A percentile compares a stretch with the other conserved stretches of the same genome.
Conservation (phyloP, 2,329 filamentous ascomycete species). For the Claviceps purpurea region DNA sequence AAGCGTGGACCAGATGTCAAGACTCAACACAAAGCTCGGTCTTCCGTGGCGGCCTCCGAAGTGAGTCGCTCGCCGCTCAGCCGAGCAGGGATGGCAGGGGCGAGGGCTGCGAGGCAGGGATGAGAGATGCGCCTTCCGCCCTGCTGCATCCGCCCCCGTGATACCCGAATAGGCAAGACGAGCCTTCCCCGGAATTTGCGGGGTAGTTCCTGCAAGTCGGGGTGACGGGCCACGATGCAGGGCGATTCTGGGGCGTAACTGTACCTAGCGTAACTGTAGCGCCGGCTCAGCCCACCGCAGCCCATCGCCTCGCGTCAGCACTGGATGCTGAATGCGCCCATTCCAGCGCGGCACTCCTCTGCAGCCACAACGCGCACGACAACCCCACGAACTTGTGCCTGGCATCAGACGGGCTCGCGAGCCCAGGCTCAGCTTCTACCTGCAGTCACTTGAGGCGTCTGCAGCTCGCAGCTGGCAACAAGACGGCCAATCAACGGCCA, state of each 20-base stretch:
- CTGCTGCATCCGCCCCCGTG: slow-evolving; percentile 1
- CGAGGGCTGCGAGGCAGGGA: neutral
- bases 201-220: slow-evolving; percentile 2
- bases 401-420: too few relatives aligned
- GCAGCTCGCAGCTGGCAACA: too few relatives aligned
- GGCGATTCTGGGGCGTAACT: neutral
- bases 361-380: too few relatives aligned
- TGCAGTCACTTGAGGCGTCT: too few relatives aligned
- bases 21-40: too few relatives aligned
- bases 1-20: neutral
- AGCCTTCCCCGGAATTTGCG: slow-evolving; percentile 6
- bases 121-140: neutral
- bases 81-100: neutral
- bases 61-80: neutral
- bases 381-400: too few relatives aligned
- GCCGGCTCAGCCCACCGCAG: neutral
- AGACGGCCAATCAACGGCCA: too few relatives aligned
- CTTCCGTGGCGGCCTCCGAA: neutral
- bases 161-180: slow-evolving; percentile 7
- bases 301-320: too few relatives aligned
- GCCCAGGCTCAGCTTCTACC: too few relatives aligned
- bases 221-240: neutral
- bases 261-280: neutral
- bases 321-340: too few relatives aligned
- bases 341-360: too few relatives aligned